phyloP scores from a whole-genome alignment of 805 yeast species.

The Dipodascopsis uninucleata region DNA sequence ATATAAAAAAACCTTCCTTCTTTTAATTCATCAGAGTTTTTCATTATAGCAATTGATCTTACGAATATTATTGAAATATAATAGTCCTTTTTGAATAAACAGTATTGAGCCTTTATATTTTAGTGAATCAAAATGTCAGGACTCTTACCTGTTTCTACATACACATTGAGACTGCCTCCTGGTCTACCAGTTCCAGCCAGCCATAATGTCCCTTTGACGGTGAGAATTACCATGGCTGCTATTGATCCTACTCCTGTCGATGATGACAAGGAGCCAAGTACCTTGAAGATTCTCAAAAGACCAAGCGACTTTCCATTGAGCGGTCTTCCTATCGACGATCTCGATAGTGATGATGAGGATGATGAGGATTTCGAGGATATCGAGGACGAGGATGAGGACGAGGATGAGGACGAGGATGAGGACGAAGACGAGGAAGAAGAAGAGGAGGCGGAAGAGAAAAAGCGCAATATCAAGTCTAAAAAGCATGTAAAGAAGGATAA shows the following conservation, averaged over 20 bases:
- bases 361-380: constrained; percentile 37
- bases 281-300: constrained; percentile 82
- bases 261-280: constrained; percentile 62
- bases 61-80: too few relatives aligned
- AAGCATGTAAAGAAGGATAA: constrained; percentile 48
- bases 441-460: constrained; percentile 40
- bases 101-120: too few relatives aligned
- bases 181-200: constrained; percentile 84
- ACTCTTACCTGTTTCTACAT: constrained; percentile 80
- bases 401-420: constrained; percentile 37
- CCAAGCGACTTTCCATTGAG: constrained; percentile 38
- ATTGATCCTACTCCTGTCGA: constrained; percentile 82
- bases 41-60: too few relatives aligned
- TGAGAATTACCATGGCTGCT: constrained; percentile 88
- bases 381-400: constrained; percentile 33
- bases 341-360: constrained; percentile 33
- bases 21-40: too few relatives aligned
- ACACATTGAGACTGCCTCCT: constrained; percentile 80
- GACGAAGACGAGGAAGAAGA: constrained; percentile 35
- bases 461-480: too few relatives aligned
- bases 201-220: constrained; percentile 80
- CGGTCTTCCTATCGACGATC: constrained; percentile 25
- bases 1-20: too few relatives aligned
- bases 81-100: too few relatives aligned
- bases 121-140: constrained; percentile 39